Evolutionary conservation across 225 moss, liverwort and hornwort genomes (phyloP).

Genomic region (Sphagnum contortum): DNA sequence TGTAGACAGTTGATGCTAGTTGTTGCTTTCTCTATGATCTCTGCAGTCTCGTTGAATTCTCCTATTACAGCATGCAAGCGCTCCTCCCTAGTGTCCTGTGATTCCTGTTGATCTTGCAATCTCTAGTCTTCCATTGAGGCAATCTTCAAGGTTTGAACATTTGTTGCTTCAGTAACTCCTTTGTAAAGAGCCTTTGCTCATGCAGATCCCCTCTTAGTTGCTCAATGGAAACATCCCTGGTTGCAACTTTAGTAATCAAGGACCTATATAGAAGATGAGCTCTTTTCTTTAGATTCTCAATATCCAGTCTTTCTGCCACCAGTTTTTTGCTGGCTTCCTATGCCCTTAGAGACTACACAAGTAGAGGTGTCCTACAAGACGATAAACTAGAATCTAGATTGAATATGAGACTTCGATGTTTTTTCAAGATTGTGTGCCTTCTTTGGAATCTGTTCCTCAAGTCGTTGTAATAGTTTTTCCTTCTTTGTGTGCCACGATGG

Average conservation of each 20-base stretch:
- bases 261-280: constrained; percentile 22
- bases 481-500: too few relatives aligned
- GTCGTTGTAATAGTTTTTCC: too few relatives aligned
- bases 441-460: constrained; percentile 11
- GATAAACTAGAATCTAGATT: constrained; percentile 41
- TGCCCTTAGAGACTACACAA: constrained; percentile 19
- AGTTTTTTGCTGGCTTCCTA: constrained; percentile 30
- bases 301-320: constrained; percentile 26
- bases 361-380: constrained; percentile 28
- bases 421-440: constrained; percentile 23
- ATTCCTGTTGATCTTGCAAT: constrained; percentile 14
- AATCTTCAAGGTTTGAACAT: constrained; percentile 12
- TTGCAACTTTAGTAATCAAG: constrained; percentile 19
- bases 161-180: constrained; percentile 2
- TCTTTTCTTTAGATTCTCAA: constrained; percentile 32
- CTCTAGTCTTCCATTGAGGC: constrained; percentile 18
- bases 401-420: constrained; percentile 24
- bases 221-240: constrained; percentile 27
- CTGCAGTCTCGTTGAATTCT: constrained; percentile 18
- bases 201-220: constrained; percentile 28
- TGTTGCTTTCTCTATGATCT: constrained; percentile 27
- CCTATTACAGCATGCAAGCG: constrained; percentile 12
- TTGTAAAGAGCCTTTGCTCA: constrained; percentile 13
- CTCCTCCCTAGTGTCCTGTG: constrained; percentile 15
- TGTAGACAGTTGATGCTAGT: constrained; percentile 28